Evolutionary conservation across 495 filamentous ascomycete genomes (phyloP).

Genomic region (Rhypophila decipiens): DNA sequence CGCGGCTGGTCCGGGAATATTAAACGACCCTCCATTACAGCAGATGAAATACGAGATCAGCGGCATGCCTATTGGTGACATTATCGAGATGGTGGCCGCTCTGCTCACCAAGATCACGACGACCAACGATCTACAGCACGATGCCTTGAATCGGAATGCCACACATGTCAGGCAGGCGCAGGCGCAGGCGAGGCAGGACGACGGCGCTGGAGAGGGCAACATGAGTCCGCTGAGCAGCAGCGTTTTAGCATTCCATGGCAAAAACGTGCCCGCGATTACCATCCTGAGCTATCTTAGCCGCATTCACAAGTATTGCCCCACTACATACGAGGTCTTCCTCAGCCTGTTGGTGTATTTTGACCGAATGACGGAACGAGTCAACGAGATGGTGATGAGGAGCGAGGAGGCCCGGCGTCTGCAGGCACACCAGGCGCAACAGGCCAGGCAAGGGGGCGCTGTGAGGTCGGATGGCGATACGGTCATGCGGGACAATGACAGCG

Average conservation of each 20-base stretch:
- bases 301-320: conserved; percentile 98
- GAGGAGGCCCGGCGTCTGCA: conserved; percentile 30
- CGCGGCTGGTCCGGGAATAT: conserved; percentile 37
- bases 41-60: conserved; percentile 85
- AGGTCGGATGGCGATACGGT: conserved; percentile 21
- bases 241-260: conserved; percentile 97
- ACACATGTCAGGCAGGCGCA: conserved; percentile 42
- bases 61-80: conserved; percentile 92
- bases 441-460: neutral
- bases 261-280: conserved; percentile 95
- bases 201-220: conserved; percentile 53
- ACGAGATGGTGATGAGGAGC: conserved; percentile 48
- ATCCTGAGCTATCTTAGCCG: conserved; percentile 93
- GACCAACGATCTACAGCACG: conserved; percentile 92
- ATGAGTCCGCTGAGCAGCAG: conserved; percentile 78
- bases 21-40: conserved; percentile 43
- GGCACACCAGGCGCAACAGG: conserved; percentile 11
- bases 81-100: conserved; percentile 99
- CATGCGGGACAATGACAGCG: conserved; percentile 30
- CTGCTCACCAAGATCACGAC: conserved; percentile 96
- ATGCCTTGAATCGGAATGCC: conserved; percentile 48
- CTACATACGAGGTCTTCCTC: conserved; percentile 96
- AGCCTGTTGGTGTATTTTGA: conserved; percentile 97
- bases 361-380: conserved; percentile 95
- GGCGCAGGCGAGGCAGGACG: conserved; percentile 31